Evolutionary conservation across 495 filamentous ascomycete genomes (phyloP).

Genomic region (Xylona heveae): DNA sequence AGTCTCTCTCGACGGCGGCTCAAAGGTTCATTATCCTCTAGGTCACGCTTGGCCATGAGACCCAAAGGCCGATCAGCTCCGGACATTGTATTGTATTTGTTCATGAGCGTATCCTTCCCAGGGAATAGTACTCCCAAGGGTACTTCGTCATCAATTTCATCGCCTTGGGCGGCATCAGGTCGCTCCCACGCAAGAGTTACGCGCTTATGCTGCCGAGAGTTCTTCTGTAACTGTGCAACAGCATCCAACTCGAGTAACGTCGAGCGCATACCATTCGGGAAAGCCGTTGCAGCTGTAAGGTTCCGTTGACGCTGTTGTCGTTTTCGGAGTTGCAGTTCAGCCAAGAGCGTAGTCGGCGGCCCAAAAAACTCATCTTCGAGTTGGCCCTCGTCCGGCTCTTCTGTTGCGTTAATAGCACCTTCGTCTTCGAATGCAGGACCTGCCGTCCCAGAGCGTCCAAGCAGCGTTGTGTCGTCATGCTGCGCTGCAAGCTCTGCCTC

Average conservation of each 20-base stretch:
- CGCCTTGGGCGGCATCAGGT: slow-evolving; percentile 20
- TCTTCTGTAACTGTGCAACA: slow-evolving; percentile 69
- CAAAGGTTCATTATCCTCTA: slow-evolving; percentile 84
- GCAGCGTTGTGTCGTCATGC: too few species aligned
- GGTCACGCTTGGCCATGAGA: slow-evolving; percentile 59
- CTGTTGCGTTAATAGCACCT: too few species aligned
- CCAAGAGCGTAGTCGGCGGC: slow-evolving; percentile 71
- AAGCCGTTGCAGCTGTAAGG: slow-evolving; percentile 39
- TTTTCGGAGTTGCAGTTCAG: slow-evolving; percentile 80
- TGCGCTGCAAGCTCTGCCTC: too few species aligned
- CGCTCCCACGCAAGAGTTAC: slow-evolving; percentile 76
- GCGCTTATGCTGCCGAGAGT: slow-evolving; percentile 46
- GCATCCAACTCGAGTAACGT: slow-evolving; percentile 82
- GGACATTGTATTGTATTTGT: slow-evolving; percentile 28
- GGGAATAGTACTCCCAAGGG: slow-evolving; percentile 67
- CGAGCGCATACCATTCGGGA: slow-evolving; percentile 60
- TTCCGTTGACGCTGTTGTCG: slow-evolving; percentile 58
- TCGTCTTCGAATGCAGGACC: too few species aligned
- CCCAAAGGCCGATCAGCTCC: slow-evolving; percentile 58
- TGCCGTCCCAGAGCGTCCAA: too few species aligned
- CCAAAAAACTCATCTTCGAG: too few species aligned
- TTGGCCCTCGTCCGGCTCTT: too few species aligned
- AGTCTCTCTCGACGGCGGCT: slow-evolving; percentile 60
- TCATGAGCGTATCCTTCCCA: slow-evolving; percentile 28
- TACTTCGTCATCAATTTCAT: slow-evolving; percentile 49